phyloP scores from a whole-genome alignment of 768 basidiomycete genomes.

The Xerocomus brunneocitrinus region DNA sequence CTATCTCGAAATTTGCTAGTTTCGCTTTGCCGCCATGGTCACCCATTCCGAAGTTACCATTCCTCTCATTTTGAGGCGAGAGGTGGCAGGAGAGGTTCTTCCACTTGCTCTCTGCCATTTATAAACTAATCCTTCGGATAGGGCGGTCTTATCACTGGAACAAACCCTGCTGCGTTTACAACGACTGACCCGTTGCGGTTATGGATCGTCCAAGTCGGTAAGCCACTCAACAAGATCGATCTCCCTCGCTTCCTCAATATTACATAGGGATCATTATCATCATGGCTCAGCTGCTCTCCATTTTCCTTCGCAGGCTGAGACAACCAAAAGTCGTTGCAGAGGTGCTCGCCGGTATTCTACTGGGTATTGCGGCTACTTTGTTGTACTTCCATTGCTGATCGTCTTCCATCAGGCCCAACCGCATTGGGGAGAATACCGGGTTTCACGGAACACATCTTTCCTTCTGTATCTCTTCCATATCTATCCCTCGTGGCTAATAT shows the following conservation, averaged over 20 bases:
- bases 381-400: not conserved
- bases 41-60: not conserved
- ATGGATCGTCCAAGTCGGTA: conserved; percentile 78
- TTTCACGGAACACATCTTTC: conserved; percentile 85
- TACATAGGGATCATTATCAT: conserved; percentile 70
- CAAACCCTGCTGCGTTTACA: conserved; percentile 66
- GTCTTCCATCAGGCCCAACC: conserved; percentile 36
- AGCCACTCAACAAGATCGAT: conserved; percentile 16
- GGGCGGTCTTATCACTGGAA: conserved; percentile 73
- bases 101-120: not conserved
- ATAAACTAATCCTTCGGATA: conserved; percentile 22
- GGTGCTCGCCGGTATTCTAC: conserved; percentile 84
- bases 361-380: conserved; percentile 51
- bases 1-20: not conserved
- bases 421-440: conserved; percentile 79
- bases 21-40: not conserved
- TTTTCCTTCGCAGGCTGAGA: conserved; percentile 60
- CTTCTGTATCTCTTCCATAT: conserved; percentile 60
- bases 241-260: not conserved
- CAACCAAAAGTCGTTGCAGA: conserved; percentile 87
- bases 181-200: conserved; percentile 62
- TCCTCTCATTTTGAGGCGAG: conserved; percentile 1
- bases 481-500: conserved; percentile 86
- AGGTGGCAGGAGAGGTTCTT: conserved; percentile 21
- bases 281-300: conserved; percentile 68